Base-by-base conservation (phyloP, 176 grass and related monocot species). In the Puccinellia tenuiflora region DNA sequence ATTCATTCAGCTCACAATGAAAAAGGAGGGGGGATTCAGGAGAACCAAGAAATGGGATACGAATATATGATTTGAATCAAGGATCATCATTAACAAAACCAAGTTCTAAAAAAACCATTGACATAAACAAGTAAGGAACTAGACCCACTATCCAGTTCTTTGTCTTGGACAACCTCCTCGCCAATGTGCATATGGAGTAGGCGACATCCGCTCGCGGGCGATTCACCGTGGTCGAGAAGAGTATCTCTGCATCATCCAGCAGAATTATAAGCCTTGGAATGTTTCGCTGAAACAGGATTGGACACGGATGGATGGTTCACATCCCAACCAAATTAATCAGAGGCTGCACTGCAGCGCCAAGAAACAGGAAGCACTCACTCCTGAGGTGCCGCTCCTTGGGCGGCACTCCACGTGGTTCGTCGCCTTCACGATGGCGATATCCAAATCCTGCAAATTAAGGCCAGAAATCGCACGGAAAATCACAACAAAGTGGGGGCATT, bases 351-450 rank as follows among this genome's bases (percentile, higher is more conserved):
- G n/a, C n/a, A n/a, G n/a, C n/a, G n/a, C n/a, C n/a, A n/a, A n/a
- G n/a, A n/a, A n/a, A n/a, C n/a, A n/a, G n/a, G n/a, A n/a, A n/a
- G n/a, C n/a, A n/a, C 96, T 92, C 91, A 98, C 96, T 95, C 88
- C 96, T 89, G 66, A 99, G 77, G 59, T 93, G 89, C 46, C 93
- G 87, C 65, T 99, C 96, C 85, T 99, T 99, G 52, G 96, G 96
- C 28, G 96, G 89, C 91, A 90, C 81, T 96, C 96, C 28, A 87
- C 89, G 73, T 99, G 96, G 87, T 96, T 96, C 22, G 96, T 93
- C 25, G 96, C 96, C 89, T 99, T 99, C 88, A 96, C 91, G 56
- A 99, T 96, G 14, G 96, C 91, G 15, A 99, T 88, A 68, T 99
- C 96, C 96, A 96, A 75, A 66, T 99, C 93, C 96, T 98, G 67